These are phyloP conservation scores for Clarireedia homoeocarpa DNA, from an alignment of 2,329 filamentous ascomycete species.

Conservation along the genomic window DNA sequence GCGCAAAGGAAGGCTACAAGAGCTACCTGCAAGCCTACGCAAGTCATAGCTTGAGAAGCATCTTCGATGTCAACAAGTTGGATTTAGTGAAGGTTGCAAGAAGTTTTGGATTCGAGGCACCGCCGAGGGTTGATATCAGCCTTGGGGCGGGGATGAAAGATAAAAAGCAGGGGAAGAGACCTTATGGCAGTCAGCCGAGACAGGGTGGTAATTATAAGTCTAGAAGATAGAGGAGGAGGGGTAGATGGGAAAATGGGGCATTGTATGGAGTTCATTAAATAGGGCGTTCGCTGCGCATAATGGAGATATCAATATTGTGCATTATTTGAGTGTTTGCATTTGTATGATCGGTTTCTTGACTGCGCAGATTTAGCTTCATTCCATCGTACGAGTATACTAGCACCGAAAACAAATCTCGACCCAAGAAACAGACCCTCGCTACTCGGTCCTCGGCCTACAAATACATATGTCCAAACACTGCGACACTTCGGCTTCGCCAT, in stretches of 20 bases:
- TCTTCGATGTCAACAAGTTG: conserved; percentile 77
- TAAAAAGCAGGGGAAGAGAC: conserved; percentile 60
- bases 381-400: too few relatives aligned
- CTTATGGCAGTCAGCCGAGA: conserved; percentile 72
- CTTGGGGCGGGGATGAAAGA: conserved; percentile 70
- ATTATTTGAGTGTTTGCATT: too few relatives aligned
- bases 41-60: conserved; percentile 71
- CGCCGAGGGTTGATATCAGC: conserved; percentile 72
- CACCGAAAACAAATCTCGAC: too few relatives aligned
- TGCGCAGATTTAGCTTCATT: too few relatives aligned
- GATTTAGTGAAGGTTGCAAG: conserved; percentile 80
- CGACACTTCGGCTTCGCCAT: too few relatives aligned
- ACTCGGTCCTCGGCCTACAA: too few relatives aligned
- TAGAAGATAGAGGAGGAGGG: conserved; percentile 12
- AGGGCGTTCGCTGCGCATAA: too few relatives aligned
- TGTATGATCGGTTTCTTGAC: too few relatives aligned
- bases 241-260: not conserved
- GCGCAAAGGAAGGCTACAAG: conserved; percentile 68
- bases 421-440: too few relatives aligned
- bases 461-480: too few relatives aligned
- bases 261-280: too few relatives aligned
- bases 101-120: conserved; percentile 70
- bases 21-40: conserved; percentile 95
- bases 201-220: conserved; percentile 38
- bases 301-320: too few relatives aligned